Evolutionary conservation across 352 stramenopile genomes (phyloP), one percentile per base, ranked within the genome.

Genomic region (Plasmopara viticola): DNA sequence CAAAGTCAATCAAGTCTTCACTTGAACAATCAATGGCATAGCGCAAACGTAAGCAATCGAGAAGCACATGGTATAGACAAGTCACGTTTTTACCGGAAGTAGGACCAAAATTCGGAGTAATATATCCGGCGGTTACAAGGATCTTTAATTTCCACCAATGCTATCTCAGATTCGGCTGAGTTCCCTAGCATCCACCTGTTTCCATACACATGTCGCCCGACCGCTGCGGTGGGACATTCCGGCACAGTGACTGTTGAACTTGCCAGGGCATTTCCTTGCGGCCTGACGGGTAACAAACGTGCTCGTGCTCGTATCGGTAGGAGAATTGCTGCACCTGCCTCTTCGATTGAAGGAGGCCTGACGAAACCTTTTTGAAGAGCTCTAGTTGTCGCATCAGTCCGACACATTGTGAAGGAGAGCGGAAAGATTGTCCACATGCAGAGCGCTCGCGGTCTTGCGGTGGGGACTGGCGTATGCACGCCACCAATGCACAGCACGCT

Each of bases 401-500:
- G 10, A 41, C 14, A 9, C 6, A 41, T 41, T 41, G 14, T 13
- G n/a, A 41, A 41, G 37, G 5, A 12, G 10, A 41, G 35, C 12
- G 35, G 5, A 13, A 35, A 35, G 7, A 41, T 8, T 41, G 37
- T 17, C 41, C 49, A 44, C 15, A 60, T 60, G 59, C 30, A 14
- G 6, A 43, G 38, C 33, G 10, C 49, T 18, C 15, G 35, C 6
- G 34, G 18, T n/a, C 14, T 66, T 34, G 48, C 28, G 38, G 43
- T 25, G 15, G 20, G 41, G 6, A 44, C 46, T 14, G 41, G 55
- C 14, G 40, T 43, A 3, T 90, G 80, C 46, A 39, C 42, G 18
- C 62, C 56, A n/a, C 72, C 75, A 25, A 34, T 34, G 15, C 54
- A 51, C 20, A 90, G 84, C 53, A 84, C 73, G 58, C 75, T 90